Conservation (phyloP, 1,284 basidiomycete genomes). For the Trametes pubescens region DNA sequence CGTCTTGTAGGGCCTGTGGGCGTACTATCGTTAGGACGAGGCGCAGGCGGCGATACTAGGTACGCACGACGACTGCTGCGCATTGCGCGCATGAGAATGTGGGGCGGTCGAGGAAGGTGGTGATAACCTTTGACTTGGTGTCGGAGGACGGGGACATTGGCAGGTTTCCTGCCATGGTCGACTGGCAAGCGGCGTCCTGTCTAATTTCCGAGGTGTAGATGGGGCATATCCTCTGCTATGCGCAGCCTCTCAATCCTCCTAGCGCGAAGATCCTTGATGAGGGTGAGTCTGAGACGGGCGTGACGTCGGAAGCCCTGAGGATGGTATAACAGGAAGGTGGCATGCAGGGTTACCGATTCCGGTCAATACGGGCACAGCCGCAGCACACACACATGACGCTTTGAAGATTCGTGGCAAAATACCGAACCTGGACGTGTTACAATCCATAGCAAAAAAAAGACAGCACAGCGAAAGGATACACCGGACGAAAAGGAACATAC, state of each 20-base stretch:
- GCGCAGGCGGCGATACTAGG: too few relatives aligned
- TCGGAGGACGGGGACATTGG: constrained; percentile 43
- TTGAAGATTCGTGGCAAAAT: background rate
- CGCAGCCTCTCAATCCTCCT: background rate
- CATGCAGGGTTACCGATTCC: background rate
- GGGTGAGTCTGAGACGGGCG: background rate
- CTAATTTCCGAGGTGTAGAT: background rate
- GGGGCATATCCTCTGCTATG: background rate
- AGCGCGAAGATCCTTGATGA: background rate
- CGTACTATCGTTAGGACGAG: too few relatives aligned
- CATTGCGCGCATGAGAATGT: constrained; percentile 71
- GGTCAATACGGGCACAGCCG: background rate
- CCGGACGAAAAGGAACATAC: constrained; percentile 15
- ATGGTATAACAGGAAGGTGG: background rate
- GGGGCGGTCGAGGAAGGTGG: constrained; percentile 65
- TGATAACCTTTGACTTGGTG: constrained; percentile 59
- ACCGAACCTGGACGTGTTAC: background rate
- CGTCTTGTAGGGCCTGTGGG: constrained; percentile 87
- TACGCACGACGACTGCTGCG: constrained; percentile 66
- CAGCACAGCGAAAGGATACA: constrained; percentile 17
- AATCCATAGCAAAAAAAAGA: constrained; percentile 16
- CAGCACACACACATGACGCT: too few relatives aligned
- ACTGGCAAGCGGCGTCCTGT: background rate
- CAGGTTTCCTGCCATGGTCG: background rate
- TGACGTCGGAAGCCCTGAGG: background rate